Conservation (phyloP, 2,329 filamentous ascomycete species). For the Emydomyces testavorans region DNA sequence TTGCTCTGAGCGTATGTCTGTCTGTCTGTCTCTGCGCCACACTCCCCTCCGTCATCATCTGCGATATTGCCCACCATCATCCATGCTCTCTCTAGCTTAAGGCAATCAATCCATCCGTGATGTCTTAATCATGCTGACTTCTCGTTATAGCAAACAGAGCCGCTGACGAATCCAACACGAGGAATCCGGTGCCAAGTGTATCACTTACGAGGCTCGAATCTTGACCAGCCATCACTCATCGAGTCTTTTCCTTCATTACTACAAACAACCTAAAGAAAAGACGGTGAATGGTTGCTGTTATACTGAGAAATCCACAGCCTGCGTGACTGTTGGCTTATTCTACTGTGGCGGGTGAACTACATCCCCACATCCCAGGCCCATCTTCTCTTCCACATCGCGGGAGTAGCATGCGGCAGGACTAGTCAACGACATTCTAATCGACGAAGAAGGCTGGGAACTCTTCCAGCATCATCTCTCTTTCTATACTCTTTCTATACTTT, state of each 20-base stretch:
- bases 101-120: no score
- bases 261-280: not conserved
- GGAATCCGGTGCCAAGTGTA: slow-evolving; percentile 6
- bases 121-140: no score
- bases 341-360: no score
- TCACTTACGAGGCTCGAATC: slow-evolving; percentile 5
- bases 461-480: not conserved
- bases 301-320: not conserved
- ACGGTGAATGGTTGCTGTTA: no score
- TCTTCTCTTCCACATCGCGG: not conserved
- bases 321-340: no score
- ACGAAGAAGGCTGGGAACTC: not conserved
- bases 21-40: slow-evolving; percentile 1
- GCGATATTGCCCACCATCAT: not conserved
- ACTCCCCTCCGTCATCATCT: not conserved
- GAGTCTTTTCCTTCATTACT: not conserved
- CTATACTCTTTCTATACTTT: not conserved
- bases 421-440: not conserved
- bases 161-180: not conserved
- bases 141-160: not conserved
- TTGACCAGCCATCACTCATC: not conserved
- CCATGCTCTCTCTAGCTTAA: no score
- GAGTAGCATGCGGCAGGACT: not conserved
- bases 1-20: not conserved
- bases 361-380: no score